phyloP scores from a whole-genome alignment of 2,329 filamentous ascomycete species.

The Colletotrichum sp. region DNA sequence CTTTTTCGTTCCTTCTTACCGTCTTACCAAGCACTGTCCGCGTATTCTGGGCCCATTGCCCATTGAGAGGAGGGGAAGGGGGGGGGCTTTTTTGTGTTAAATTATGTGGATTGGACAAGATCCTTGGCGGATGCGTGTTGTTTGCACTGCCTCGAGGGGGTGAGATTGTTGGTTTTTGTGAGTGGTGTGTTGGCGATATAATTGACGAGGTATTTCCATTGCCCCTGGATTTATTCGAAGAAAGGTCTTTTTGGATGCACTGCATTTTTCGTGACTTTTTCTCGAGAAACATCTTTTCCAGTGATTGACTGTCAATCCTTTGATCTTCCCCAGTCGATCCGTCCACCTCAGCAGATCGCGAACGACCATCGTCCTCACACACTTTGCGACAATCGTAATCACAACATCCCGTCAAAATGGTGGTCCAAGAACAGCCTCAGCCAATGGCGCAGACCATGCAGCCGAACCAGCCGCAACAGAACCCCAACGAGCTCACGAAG shows the following conservation, averaged over 20 bases:
- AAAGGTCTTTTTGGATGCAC: background rate
- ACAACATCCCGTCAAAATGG: background rate
- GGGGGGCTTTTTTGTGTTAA: background rate
- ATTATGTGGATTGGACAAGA: background rate
- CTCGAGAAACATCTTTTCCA: background rate
- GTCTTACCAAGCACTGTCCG: background rate
- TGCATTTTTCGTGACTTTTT: background rate
- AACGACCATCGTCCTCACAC: background rate
- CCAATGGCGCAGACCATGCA: background rate
- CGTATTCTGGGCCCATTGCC: background rate
- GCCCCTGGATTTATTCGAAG: background rate
- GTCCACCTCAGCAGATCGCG: background rate
- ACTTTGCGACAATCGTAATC: background rate
- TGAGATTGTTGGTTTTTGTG: background rate
- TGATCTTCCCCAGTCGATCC: no score
- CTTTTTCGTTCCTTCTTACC: background rate
- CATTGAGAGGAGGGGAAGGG: background rate
- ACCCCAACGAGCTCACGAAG: background rate
- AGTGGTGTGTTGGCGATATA: background rate
- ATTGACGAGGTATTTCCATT: background rate
- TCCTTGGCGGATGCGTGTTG: background rate
- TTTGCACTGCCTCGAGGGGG: background rate
- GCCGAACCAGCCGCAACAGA: background rate
- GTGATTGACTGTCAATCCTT: background rate
- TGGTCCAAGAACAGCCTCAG: slow-evolving; percentile 1